phyloP scores from a whole-genome alignment of 108 stramenopile genomes.

The Cyclostephanos tholiformis region DNA sequence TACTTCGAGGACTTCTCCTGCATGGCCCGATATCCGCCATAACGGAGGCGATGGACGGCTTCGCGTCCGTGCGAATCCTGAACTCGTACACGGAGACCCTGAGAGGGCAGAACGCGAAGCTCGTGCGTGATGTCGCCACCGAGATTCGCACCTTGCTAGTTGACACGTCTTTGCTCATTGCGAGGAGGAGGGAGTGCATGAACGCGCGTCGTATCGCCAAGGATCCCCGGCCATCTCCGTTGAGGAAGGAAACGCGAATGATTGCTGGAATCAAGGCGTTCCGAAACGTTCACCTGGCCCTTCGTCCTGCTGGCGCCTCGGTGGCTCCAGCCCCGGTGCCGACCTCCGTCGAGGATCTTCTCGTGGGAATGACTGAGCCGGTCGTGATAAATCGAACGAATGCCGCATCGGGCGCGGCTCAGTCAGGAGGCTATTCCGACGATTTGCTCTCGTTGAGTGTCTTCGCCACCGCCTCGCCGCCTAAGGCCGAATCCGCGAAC shows the following conservation, averaged over 20 bases:
- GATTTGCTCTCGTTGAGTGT: constrained; percentile 15
- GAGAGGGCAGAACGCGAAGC: constrained; percentile 38
- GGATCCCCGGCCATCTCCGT: constrained; percentile 40
- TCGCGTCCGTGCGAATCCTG: constrained; percentile 45
- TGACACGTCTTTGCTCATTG: constrained; percentile 41
- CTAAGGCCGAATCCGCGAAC: background rate
- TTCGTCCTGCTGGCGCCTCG: constrained; percentile 32
- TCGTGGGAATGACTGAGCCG: constrained; percentile 11
- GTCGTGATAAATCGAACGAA: background rate
- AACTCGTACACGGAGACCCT: constrained; percentile 42
- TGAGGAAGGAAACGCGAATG: constrained; percentile 42
- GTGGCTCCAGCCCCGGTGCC: constrained; percentile 37
- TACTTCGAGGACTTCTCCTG: constrained; percentile 48
- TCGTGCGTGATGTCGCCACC: constrained; percentile 38
- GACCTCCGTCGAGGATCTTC: constrained; percentile 29
- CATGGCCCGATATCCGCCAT: constrained; percentile 45
- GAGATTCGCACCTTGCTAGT: constrained; percentile 43
- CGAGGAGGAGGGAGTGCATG: constrained; percentile 39
- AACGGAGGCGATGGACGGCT: constrained; percentile 51
- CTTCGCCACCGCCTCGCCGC: background rate
- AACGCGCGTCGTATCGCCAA: constrained; percentile 28
- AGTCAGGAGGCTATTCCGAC: constrained; percentile 4
- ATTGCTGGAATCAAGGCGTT: constrained; percentile 28
- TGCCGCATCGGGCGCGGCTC: background rate
- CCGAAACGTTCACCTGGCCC: constrained; percentile 38